Percentiles rank a stretch among this genome's conserved stretches.
Evolutionary conservation across 768 basidiomycete genomes (phyloP).

Genomic region (Psilocybe tampanensis): DNA sequence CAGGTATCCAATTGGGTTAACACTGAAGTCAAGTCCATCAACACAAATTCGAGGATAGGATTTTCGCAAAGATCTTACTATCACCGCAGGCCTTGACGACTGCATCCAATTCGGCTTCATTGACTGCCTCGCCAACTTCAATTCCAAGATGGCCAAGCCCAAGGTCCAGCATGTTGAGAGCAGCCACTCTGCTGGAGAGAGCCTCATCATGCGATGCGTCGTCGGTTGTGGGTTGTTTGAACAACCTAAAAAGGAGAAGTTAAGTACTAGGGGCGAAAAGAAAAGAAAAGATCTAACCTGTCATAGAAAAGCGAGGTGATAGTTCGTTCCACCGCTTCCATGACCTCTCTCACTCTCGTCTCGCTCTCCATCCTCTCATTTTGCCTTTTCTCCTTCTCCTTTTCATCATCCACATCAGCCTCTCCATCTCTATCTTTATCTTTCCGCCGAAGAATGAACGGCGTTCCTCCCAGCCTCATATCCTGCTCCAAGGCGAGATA

Average conservation of each 20-base stretch:
- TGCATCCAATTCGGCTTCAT: constrained; percentile 50
- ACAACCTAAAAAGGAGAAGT: constrained; percentile 52
- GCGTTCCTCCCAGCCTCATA: constrained; percentile 44
- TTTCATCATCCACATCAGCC: constrained; percentile 25
- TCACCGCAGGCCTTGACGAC: constrained; percentile 78
- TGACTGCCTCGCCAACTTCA: constrained; percentile 56
- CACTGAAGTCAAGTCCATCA: constrained; percentile 22
- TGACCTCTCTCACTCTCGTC: constrained; percentile 53
- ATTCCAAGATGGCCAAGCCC: constrained; percentile 89
- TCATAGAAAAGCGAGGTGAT: constrained; percentile 84
- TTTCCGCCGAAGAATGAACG: constrained; percentile 30
- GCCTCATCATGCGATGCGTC: constrained; percentile 91
- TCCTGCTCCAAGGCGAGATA: constrained; percentile 69
- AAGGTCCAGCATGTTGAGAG: constrained; percentile 89
- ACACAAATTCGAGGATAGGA: neutral
- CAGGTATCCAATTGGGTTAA: constrained; percentile 42
- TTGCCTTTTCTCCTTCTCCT: constrained; percentile 33
- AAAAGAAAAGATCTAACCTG: too few species aligned
- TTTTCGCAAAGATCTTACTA: constrained; percentile 45
- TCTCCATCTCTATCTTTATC: constrained; percentile 28
- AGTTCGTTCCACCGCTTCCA: constrained; percentile 75
- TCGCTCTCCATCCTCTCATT: constrained; percentile 41
- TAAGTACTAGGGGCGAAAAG: neutral
- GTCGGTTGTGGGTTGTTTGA: constrained; percentile 64
- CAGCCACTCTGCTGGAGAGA: constrained; percentile 85